Evolutionary conservation across 345 rosid species (phyloP), one percentile per base, ranked within the genome.

Genomic region (Nasturtium officinale): DNA sequence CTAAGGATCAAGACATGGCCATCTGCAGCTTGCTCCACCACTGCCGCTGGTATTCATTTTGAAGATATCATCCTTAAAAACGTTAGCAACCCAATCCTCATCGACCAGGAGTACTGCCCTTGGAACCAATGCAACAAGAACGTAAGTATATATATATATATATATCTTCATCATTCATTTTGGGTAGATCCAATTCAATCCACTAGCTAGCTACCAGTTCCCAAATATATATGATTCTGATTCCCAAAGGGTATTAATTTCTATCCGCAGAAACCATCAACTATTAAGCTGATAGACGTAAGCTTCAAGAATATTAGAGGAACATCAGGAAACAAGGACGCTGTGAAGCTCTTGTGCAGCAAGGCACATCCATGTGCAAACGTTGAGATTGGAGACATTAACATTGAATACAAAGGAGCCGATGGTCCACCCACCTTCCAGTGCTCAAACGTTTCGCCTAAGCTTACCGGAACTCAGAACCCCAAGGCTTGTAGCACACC

Each of bases 1-100:
- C 61, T 86, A 3, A 81, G 92, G 26, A 81, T 89, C 79, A 89
- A 89, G 70, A 78, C 82, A 12, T 89, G 87, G 89, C 96, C 92
- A 2, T 66, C 77, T 2, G 74, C 73, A 0, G 70, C 81, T 11
- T 7, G 42, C 9, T 3, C 9, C 16, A 77, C 72, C 42, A 8
- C 32, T 0, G 95, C 71, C 13, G 11, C 84, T 0, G 48, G 60
- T 17, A 53, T 83, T 32, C 75, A 43, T 40, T 83, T 76, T 18
- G 74, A 58, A 28, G 29, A 82, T 20, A 65, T 81, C 45, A 33
- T n/a, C 16, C 73, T 84, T 76, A 30, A 43, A 2, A 60, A 82
- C 28, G 83, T 81, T 60, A 38, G 3, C 47, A 79, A 72, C 58
- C 80, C 87, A 15, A 69, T 82, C 67, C 32, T 84, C 63, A 79